phyloP scores from a whole-genome alignment of 495 filamentous ascomycete genomes.

The Neurospora sp. region DNA sequence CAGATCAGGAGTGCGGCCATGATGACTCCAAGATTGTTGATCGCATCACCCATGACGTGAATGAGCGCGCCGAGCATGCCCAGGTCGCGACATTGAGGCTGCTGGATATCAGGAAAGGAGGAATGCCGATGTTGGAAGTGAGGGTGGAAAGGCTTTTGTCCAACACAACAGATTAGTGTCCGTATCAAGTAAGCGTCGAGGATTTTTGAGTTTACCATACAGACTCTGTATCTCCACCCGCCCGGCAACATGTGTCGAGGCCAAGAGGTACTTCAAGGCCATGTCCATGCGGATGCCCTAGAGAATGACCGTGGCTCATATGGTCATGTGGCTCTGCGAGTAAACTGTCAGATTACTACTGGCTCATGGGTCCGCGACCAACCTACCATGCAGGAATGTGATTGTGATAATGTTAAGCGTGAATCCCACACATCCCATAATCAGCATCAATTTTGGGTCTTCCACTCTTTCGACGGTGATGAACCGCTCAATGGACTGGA shows the following conservation, averaged over 20 bases:
- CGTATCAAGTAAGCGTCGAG: constrained; percentile 19
- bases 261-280: background rate
- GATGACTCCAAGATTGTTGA: constrained; percentile 91
- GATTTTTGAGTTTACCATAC: background rate
- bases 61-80: constrained; percentile 91
- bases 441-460: constrained; percentile 65
- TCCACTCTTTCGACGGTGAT: constrained; percentile 46
- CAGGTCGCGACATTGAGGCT: constrained; percentile 45
- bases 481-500: constrained; percentile 85
- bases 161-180: constrained; percentile 48
- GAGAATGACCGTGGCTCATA: constrained; percentile 23
- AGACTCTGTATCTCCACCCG: background rate
- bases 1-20: constrained; percentile 76
- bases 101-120: constrained; percentile 8
- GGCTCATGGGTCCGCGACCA: background rate
- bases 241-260: background rate
- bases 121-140: constrained; percentile 52
- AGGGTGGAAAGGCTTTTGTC: constrained; percentile 38
- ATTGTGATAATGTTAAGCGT: constrained; percentile 73
- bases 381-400: constrained; percentile 66
- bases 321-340: constrained; percentile 25
- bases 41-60: constrained; percentile 83
- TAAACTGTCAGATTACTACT: background rate
- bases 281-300: constrained; percentile 10
- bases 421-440: constrained; percentile 75